Evolutionary conservation across 352 stramenopile genomes (phyloP).

Genomic region (Phytopythium aichiense): DNA sequence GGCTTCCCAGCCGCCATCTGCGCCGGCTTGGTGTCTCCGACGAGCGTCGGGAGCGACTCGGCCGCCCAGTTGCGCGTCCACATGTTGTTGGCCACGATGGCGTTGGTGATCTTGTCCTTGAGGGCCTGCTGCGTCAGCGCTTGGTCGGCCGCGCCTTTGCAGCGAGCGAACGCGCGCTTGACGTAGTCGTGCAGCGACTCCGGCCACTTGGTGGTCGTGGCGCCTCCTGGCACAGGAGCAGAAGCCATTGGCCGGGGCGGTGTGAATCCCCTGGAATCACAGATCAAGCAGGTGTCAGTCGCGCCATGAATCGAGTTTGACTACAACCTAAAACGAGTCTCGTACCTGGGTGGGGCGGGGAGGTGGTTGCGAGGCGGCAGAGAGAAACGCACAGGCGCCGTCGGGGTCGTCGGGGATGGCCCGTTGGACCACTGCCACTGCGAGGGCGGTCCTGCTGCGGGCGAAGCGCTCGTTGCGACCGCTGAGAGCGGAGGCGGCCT

Average conservation of each 20-base stretch:
- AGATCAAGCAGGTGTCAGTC: neutral
- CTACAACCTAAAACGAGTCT: neutral
- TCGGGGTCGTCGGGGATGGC: slow-evolving; percentile 16
- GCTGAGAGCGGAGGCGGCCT: slow-evolving; percentile 38
- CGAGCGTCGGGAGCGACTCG: slow-evolving; percentile 67
- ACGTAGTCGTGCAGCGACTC: slow-evolving; percentile 84
- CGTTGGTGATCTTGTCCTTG: slow-evolving; percentile 81
- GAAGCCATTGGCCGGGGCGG: slow-evolving; percentile 14
- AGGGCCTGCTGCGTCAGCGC: slow-evolving; percentile 70
- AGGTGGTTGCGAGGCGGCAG: slow-evolving; percentile 13
- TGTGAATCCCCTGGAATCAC: slow-evolving; percentile 8
- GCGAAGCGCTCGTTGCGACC: slow-evolving; percentile 12
- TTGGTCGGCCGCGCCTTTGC: slow-evolving; percentile 73
- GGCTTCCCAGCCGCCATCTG: slow-evolving; percentile 13
- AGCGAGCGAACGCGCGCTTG: slow-evolving; percentile 78
- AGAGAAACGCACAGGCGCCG: slow-evolving; percentile 48
- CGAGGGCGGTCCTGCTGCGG: slow-evolving; percentile 7
- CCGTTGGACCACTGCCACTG: slow-evolving; percentile 77
- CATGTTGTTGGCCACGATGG: slow-evolving; percentile 78
- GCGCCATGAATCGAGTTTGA: too few relatives aligned
- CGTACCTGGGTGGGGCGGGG: slow-evolving; percentile 2
- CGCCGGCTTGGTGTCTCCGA: slow-evolving; percentile 33
- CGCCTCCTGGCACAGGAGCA: slow-evolving; percentile 9
- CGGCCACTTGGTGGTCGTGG: slow-evolving; percentile 69
- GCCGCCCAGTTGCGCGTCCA: slow-evolving; percentile 84